Conservation (phyloP, 108 stramenopile species). For the Cyclotella atomus region DNA sequence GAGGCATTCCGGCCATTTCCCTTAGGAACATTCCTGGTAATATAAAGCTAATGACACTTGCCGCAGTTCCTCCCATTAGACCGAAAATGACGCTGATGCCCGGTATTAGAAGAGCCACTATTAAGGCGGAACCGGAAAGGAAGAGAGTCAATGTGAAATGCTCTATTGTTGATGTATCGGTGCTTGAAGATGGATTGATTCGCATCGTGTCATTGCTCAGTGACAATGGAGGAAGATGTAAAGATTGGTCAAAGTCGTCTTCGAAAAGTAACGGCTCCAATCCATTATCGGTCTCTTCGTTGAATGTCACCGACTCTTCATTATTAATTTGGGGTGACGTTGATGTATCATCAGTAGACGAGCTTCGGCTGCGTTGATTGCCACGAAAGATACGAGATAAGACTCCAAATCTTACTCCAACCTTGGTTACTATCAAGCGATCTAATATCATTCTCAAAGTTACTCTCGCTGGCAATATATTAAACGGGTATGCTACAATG, state of each 20-base stretch:
- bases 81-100: constrained; percentile 82
- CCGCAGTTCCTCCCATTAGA: constrained; percentile 76
- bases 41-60: constrained; percentile 69
- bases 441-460: constrained; percentile 65
- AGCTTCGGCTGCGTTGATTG: background rate
- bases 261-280: constrained; percentile 6
- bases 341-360: background rate
- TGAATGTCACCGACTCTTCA: background rate
- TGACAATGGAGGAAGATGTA: constrained; percentile 2
- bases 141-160: constrained; percentile 51
- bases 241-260: background rate
- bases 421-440: constrained; percentile 15
- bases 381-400: background rate
- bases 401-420: background rate
- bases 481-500: constrained; percentile 83
- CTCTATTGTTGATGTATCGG: constrained; percentile 23
- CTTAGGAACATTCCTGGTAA: constrained; percentile 68
- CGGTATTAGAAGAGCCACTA: constrained; percentile 68
- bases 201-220: background rate
- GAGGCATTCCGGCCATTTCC: constrained; percentile 16
- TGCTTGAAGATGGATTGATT: background rate
- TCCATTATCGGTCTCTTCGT: background rate
- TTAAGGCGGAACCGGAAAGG: constrained; percentile 65
- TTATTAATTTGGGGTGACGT: background rate
- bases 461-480: constrained; percentile 78